Conservation (phyloP, 2,329 filamentous ascomycete genomes). For the Botrytis cinerea region DNA sequence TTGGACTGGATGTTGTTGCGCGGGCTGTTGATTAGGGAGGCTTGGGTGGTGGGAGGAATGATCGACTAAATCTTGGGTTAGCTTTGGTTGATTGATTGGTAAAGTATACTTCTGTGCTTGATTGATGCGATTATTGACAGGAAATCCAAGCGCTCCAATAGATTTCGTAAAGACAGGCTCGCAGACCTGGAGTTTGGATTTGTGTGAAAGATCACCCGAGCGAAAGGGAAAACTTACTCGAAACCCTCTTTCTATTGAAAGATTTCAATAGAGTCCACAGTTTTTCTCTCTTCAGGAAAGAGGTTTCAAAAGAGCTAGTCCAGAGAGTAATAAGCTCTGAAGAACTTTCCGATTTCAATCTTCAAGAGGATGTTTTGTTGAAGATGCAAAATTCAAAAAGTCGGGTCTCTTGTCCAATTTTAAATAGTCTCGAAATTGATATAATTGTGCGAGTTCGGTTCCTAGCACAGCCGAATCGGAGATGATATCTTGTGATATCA, state of each 20-base stretch:
- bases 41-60: not conserved
- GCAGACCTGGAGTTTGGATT: not conserved
- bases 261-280: too few species aligned
- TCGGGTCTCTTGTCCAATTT: not conserved
- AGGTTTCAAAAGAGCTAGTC: accelerated
- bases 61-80: not conserved
- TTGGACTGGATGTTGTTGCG: accelerated
- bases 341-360: too few species aligned
- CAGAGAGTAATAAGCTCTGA: too few species aligned
- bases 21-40: not conserved
- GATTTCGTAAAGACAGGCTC: accelerated
- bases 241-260: not conserved
- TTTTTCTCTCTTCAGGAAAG: not conserved
- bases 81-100: accelerated
- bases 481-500: not conserved
- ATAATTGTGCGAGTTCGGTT: not conserved
- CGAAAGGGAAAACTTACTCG: not conserved
- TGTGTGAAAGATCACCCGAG: not conserved
- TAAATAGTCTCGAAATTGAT: not conserved
- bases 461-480: not conserved
- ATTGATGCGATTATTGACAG: not conserved
- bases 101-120: not conserved
- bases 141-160: not conserved
- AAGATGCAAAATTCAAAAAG: not conserved
- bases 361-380: not conserved